Evolutionary conservation across 768 basidiomycete species (phyloP), one percentile per base, ranked within the genome.

Genomic region (Postia placenta): DNA sequence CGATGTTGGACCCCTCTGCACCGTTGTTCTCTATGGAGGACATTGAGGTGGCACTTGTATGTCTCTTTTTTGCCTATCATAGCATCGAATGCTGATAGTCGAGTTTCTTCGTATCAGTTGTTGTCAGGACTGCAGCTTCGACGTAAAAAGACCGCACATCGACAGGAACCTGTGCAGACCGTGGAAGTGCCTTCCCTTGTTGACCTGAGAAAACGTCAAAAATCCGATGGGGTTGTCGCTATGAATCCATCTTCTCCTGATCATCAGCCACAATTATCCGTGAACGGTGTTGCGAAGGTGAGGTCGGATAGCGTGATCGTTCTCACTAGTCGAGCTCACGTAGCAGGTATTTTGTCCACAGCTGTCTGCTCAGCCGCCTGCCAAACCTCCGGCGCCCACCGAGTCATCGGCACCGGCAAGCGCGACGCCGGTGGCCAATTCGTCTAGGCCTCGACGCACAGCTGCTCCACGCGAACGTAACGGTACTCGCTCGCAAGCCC

Each of bases 41-140:
- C 45, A 54, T 84, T 47, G 70, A 67, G 48, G 76, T 76, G 9
- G 85, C 85, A 28, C 74, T 85, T 72, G 85, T 77, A 62, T 56
- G 69, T 19, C 17, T 6, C 9, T 19, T 19, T 17, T 20, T 9
- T 22, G 19, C 25, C 11, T 3, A 11, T 6, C 12, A 26, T 9
- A n/a, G n/a, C 9, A 27, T 30, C 25, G 22, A 27, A 2, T 7
- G 24, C 35, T 54, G 12, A 49, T 26, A 2, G n/a, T n/a, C n/a
- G n/a, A 17, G 17, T 9, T 12, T n/a, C 6, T 24, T 11, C 27
- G 2, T 33, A 6, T 28, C 45, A 48, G 47, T 23, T 48, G 15
- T 48, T 48, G 38, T 11, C 25, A 17, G 24, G 47, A 17, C 39
- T 48, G 19, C 47, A 48, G 36, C 23, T 39, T 6, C 20, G 23